These are phyloP conservation scores for Microbotryum violaceum DNA, from an alignment of 1,284 basidiomycete genomes.

Conservation along the genomic window DNA sequence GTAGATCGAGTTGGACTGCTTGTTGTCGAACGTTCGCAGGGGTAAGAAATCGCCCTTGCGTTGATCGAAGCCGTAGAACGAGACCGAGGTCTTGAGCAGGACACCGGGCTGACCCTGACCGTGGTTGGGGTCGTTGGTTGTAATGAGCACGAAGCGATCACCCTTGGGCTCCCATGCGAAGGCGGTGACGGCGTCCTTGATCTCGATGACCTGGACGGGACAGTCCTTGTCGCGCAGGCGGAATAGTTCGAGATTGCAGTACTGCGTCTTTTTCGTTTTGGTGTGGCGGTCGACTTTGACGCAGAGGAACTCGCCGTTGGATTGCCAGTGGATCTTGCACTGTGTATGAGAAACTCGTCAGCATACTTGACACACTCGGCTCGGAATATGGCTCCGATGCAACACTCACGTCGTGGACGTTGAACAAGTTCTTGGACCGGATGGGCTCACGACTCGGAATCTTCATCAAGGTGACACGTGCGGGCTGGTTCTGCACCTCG, in stretches of 20 bases:
- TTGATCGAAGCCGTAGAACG: conserved; percentile 91
- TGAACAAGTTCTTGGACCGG: conserved; percentile 96
- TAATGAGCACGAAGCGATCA: conserved; percentile 91
- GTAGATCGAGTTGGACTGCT: conserved; percentile 88
- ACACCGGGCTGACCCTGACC: conserved; percentile 77
- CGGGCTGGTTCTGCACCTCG: conserved; percentile 90
- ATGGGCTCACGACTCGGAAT: conserved; percentile 80
- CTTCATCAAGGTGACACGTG: conserved; percentile 83
- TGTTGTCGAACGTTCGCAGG: conserved; percentile 71
- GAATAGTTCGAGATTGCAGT: conserved; percentile 98
- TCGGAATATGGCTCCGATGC: not conserved
- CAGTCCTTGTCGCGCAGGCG: conserved; percentile 95
- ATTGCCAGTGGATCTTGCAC: conserved; percentile 99
- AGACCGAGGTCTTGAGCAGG: conserved; percentile 91
- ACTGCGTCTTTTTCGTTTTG: conserved; percentile 98
- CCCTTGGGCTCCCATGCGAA: conserved; percentile 99
- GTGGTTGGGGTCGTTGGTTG: conserved; percentile 87
- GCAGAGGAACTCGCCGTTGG: conserved; percentile 96
- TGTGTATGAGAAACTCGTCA: conserved; percentile 38
- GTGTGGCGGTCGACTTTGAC: conserved; percentile 99
- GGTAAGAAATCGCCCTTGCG: conserved; percentile 91
- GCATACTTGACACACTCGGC: not conserved
- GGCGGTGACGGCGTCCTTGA: conserved; percentile 93
- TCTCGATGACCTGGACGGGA: conserved; percentile 94
- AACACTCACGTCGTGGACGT: conserved; percentile 79